Evolutionary conservation across 106 monocot genomes (phyloP).

Genomic region (Allium fistulosum): DNA sequence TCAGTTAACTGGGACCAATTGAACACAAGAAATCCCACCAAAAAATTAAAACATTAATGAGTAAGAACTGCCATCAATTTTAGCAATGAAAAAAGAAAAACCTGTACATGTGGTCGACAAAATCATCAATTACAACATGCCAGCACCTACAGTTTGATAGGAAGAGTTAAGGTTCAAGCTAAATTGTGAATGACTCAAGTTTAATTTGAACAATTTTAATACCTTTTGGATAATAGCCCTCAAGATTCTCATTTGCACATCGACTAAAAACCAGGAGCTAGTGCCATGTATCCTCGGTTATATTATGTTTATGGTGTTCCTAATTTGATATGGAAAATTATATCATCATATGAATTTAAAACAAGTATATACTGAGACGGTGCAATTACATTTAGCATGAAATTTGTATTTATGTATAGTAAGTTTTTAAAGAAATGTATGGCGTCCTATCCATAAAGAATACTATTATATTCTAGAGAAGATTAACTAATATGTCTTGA

Average conservation of each 20-base stretch:
- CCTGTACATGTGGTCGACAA: constrained; percentile 94
- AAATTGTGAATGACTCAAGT: neutral
- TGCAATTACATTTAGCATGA: no score
- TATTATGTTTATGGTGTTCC: constrained; percentile 76
- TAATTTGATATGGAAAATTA: constrained; percentile 13
- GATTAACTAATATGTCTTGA: no score
- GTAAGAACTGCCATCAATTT: no score
- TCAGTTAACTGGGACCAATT: no score
- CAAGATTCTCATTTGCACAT: constrained; percentile 87
- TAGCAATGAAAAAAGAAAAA: constrained; percentile 8
- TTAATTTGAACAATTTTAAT: neutral
- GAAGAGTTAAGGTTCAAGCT: neutral
- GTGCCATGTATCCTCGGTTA: constrained; percentile 88
- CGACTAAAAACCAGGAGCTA: constrained; percentile 82
- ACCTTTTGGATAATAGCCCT: constrained; percentile 89
- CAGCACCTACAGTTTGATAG: constrained; percentile 57
- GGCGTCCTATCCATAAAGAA: no score
- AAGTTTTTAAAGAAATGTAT: no score
- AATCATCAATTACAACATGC: constrained; percentile 92
- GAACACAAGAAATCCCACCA: no score
- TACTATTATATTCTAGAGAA: no score
- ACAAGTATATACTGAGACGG: no score
- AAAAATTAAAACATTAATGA: no score
- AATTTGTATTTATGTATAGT: no score
- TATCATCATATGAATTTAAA: no score